Evolutionary conservation across 1,284 basidiomycete genomes (phyloP).

Genomic region (Puccinia triticina): DNA sequence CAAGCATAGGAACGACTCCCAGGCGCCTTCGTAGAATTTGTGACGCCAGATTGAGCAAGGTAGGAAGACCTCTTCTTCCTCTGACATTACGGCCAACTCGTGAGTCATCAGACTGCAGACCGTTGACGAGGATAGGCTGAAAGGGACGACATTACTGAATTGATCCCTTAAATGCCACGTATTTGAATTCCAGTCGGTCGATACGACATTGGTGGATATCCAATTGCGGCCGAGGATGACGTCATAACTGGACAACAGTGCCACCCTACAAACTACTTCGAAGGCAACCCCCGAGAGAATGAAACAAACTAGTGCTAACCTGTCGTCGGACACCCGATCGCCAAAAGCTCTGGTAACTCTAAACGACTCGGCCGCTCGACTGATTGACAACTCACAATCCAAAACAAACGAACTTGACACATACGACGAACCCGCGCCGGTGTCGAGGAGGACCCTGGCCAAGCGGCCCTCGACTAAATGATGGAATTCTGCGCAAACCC

Average conservation of each 20-base stretch:
- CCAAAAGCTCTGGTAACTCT: conserved; percentile 20
- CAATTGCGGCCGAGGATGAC: conserved; percentile 23
- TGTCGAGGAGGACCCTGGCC: conserved; percentile 29
- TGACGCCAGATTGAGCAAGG: background rate
- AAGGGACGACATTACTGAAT: background rate
- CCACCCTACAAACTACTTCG: background rate
- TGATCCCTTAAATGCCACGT: background rate
- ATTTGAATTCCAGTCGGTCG: conserved; percentile 3
- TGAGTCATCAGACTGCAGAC: background rate
- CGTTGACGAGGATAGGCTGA: background rate
- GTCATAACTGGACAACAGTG: background rate
- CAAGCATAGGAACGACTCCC: conserved; percentile 15
- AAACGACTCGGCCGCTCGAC: background rate
- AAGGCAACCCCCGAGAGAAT: background rate
- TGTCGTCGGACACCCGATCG: background rate
- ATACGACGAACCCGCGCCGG: conserved; percentile 20
- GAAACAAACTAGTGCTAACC: background rate
- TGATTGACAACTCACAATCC: background rate
- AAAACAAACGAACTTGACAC: background rate
- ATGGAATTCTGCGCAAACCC: background rate
- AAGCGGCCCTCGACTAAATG: background rate
- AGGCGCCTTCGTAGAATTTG: conserved; percentile 9
- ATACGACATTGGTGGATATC: background rate
- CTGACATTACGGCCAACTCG: background rate
- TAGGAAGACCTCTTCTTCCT: conserved; percentile 1